Evolutionary conservation across 805 yeast species (phyloP).

Genomic region (Komagataella pastoris): DNA sequence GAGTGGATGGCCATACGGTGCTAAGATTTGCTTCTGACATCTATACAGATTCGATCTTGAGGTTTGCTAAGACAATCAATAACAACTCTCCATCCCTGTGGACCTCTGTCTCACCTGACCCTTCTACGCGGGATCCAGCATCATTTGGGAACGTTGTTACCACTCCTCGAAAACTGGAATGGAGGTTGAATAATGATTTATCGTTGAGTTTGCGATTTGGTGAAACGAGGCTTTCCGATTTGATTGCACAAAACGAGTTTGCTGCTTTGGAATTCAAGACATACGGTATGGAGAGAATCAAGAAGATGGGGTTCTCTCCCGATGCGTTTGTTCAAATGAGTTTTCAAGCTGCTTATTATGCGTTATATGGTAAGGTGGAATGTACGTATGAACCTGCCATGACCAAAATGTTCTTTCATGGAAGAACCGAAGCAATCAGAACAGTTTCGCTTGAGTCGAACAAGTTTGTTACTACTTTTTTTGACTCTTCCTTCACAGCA

Average conservation of each 20-base stretch:
- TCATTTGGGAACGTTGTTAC: constrained; percentile 38
- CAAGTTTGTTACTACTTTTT: constrained; percentile 71
- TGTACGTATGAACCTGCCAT: constrained; percentile 94
- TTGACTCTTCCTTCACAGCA: constrained; percentile 48
- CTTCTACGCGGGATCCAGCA: constrained; percentile 25
- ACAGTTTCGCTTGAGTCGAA: constrained; percentile 74
- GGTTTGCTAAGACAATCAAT: constrained; percentile 77
- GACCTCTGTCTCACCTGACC: constrained; percentile 38
- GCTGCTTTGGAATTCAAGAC: constrained; percentile 60
- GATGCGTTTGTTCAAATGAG: constrained; percentile 94
- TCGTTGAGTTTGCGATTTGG: constrained; percentile 77
- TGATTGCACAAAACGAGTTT: constrained; percentile 83
- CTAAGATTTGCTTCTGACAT: constrained; percentile 79
- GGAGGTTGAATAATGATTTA: constrained; percentile 72
- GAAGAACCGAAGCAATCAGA: constrained; percentile 86
- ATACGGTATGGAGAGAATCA: constrained; percentile 68
- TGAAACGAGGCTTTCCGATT: constrained; percentile 77
- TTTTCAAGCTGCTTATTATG: constrained; percentile 85
- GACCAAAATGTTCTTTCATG: constrained; percentile 82
- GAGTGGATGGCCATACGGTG: constrained; percentile 93
- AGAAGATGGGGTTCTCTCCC: constrained; percentile 78
- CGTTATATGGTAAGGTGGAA: constrained; percentile 84
- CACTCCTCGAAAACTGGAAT: constrained; percentile 77
- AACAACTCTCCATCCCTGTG: constrained; percentile 63
- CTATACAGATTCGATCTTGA: constrained; percentile 78